These are phyloP conservation scores for Wallacemonas sp. DNA, from an alignment of 208 protist genomes.

Conservation along the genomic window DNA sequence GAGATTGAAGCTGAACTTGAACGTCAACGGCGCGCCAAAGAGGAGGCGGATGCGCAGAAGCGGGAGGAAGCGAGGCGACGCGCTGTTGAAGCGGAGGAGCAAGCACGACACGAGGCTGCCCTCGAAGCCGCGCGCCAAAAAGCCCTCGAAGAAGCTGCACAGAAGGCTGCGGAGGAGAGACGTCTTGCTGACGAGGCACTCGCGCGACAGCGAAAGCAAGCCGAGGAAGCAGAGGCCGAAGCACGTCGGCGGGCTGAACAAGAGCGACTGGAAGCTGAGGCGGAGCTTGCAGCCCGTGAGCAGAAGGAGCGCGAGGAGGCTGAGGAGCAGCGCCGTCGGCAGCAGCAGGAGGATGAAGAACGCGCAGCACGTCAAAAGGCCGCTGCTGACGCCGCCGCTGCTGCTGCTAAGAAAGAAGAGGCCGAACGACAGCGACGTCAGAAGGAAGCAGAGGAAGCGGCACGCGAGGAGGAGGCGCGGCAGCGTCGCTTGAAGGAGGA, in stretches of 20 bases:
- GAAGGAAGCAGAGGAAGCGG: neutral
- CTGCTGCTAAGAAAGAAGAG: neutral
- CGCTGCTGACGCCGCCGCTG: too few species aligned
- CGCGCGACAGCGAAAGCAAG: neutral
- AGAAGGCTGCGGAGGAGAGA: neutral
- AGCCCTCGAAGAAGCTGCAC: neutral
- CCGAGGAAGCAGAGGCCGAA: constrained; percentile 10
- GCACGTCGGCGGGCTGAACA: neutral
- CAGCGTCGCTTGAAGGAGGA: neutral
- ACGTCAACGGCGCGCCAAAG: neutral
- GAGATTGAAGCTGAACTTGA: neutral
- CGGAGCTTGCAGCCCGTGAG: neutral
- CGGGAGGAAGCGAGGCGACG: neutral
- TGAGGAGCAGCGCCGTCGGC: neutral
- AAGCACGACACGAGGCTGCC: neutral
- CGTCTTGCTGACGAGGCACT: neutral
- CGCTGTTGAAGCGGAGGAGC: neutral
- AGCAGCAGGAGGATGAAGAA: neutral
- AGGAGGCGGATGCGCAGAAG: neutral
- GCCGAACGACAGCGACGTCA: neutral
- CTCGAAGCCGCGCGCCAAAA: neutral
- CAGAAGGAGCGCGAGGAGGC: neutral
- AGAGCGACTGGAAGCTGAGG: neutral
- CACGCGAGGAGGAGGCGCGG: constrained; percentile 4
- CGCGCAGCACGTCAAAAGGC: neutral